Evolutionary conservation across 225 moss, liverwort and hornwort genomes (phyloP).

Genomic region (Neckera pumila): DNA sequence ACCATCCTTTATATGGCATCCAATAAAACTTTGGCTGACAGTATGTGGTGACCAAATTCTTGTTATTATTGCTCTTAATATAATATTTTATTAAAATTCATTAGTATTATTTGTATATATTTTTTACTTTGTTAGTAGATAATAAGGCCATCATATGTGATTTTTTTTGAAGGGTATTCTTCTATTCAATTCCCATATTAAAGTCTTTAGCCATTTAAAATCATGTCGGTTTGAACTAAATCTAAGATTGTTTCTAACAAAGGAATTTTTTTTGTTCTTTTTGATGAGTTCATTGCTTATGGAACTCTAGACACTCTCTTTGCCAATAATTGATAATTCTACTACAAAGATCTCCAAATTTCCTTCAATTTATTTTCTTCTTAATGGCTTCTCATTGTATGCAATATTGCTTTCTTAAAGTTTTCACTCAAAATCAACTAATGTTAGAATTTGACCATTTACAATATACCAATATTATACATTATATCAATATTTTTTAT

Average conservation of each 20-base stretch:
- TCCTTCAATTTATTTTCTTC: not conserved
- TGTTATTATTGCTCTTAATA: not conserved
- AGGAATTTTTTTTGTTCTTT: not conserved
- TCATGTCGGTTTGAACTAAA: not conserved
- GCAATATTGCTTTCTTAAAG: not conserved
- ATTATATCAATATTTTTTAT: not conserved
- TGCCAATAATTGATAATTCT: not conserved
- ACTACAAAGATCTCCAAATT: not conserved
- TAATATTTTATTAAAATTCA: not conserved
- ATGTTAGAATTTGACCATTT: not conserved
- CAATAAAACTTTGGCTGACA: constrained; percentile 34
- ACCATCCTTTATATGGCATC: constrained; percentile 63
- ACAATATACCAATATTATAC: not conserved
- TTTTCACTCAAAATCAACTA: not conserved
- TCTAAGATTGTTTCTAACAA: not conserved
- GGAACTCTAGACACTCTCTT: not conserved
- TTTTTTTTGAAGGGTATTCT: not conserved
- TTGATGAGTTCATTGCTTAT: not conserved
- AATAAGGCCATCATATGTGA: not conserved
- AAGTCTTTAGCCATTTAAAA: not conserved
- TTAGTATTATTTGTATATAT: not conserved
- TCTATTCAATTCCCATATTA: not conserved
- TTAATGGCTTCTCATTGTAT: no score
- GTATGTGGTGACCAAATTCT: constrained; percentile 11
- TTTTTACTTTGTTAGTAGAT: not conserved